Percentiles rank a stretch among this genome's conserved stretches.
Evolutionary conservation across 805 yeast species (phyloP).

Genomic region (Debaryomyces castellii): DNA sequence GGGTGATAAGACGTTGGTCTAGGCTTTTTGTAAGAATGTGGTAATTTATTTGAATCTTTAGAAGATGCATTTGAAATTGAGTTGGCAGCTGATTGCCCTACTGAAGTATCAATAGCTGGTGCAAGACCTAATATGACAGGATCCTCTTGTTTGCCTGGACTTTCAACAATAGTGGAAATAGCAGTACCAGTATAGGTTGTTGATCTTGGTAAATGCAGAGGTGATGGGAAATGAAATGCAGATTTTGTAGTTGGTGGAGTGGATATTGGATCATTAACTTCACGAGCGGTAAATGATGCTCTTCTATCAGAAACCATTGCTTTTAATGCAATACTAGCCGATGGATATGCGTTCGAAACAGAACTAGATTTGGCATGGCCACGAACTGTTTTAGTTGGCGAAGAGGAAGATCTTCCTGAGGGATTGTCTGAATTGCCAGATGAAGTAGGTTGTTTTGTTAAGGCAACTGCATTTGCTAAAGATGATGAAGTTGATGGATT

Average conservation of each 20-base stretch:
- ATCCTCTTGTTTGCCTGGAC: conserved; percentile 2
- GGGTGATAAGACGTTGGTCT: conserved; percentile 88
- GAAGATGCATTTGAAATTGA: conserved; percentile 9
- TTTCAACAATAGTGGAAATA: conserved; percentile 47
- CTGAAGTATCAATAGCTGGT: neutral
- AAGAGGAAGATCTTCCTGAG: conserved; percentile 10
- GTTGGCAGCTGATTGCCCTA: neutral
- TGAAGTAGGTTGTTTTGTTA: conserved; percentile 24
- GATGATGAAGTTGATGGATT: conserved; percentile 71
- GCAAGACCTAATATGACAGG: neutral
- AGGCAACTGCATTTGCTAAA: conserved; percentile 50
- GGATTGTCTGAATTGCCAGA: conserved; percentile 2
- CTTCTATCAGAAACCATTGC: conserved; percentile 65
- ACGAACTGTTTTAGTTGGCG: conserved; percentile 16
- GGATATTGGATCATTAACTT: conserved; percentile 9
- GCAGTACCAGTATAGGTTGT: conserved; percentile 32
- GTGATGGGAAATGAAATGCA: conserved; percentile 9
- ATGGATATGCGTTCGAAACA: conserved; percentile 33
- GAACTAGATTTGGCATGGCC: conserved; percentile 36
- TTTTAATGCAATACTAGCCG: conserved; percentile 69
- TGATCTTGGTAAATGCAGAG: conserved; percentile 17
- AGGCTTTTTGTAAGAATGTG: conserved; percentile 56
- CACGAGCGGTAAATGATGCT: conserved; percentile 15
- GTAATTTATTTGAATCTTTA: conserved; percentile 33
- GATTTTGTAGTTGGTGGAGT: conserved; percentile 12